Base-by-base conservation (phyloP, 177 flowering plant species). In the Telopea speciosissima region DNA sequence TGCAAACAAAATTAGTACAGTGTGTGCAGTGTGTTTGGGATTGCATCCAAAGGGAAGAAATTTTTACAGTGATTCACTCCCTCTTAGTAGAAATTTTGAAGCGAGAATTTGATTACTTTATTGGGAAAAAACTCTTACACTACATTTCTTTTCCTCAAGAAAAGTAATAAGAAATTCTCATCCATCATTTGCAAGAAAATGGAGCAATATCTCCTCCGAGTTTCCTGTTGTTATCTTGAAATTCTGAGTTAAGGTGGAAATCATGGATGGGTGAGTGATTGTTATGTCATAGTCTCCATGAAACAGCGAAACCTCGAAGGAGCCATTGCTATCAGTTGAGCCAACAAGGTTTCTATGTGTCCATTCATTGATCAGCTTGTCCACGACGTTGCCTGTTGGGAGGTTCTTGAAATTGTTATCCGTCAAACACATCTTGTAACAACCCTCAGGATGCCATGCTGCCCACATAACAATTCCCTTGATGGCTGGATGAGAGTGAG, bases 191-290 rank as follows among this genome's bases (percentile, higher is more conserved):
- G 65, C 62, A 63, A 28, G 64, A 3, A 78, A 54, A 60, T 45
- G n/a, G 54, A 69, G 26, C 13, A 36, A 25, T 8, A 44, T 25
- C 22, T 59, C n/a, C n/a, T n/a, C 68, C 21, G 61, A 3, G 31
- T 12, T 28, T 67, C 44, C 67, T 13, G 49, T 13, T 6, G 80
- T 58, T 8, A 26, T 68, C 63, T 42, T 69, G n/a, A 84, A 68
- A 26, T 14, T 70, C 3, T 26, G 71, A 23, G 59, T 24, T 4
- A 21, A 26, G 17, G 80, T 70, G 10, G 76, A 69, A 49, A 76
- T 79, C 1, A 19, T 63, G 3, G 58, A 0, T 24, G 64, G 64
- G 63, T 24, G 28, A 3, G 16, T 61, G 16, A 61, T 13, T 23
- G 10, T 62, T 24, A 62, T 17, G 16, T 62, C 31, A 13, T 62